Base-by-base conservation (phyloP, 768 basidiomycete genomes). In the Lepiota subincarnata region DNA sequence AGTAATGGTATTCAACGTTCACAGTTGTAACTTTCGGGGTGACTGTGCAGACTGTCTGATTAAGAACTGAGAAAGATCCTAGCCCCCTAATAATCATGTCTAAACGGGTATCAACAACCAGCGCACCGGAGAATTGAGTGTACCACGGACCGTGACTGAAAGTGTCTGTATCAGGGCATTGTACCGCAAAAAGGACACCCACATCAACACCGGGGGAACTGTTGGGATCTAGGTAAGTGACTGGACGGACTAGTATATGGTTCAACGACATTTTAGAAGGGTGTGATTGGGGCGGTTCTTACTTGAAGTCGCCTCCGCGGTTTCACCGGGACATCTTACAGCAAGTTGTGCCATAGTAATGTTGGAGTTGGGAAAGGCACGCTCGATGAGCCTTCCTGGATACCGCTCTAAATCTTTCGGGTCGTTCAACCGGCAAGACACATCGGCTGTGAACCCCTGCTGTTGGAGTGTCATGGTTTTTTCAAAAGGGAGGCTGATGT, bases 401-500 rank as follows among this genome's bases (percentile, higher is more conserved):
- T 50, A 50, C 12, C 4, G 40, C 13, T 7, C 40, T 13, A 18
- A 22, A 13, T 11, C 49, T 28, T 41, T 20, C 12, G 38, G 12
- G 16, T 50, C 5, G 5, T 19, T 6, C 6, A 31, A 13, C 2
- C 38, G 49, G 20, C 40, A 50, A 28, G 40, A 11, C 16, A 42
- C 28, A 19, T 50, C 49, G 0, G 49, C 49, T 4, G 49, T 50
- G 26, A 50, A 42, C 4, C 40, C 40, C 31, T 50, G 49, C 19
- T 42, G 49, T 18, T 22, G 14, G 24, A 50, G 26, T 34, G 11
- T 14, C 49, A 42, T 50, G n/a, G 49, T 50, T 26, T 50, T 50
- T 12, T 50, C 41, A 18, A 50, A 50, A 16, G 49, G 49, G 38
- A 50, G 49, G 0, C 2, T 12, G 49, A 20, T 24, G 24, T 50